Base-by-base conservation (phyloP, 257 asterid species). In the Primulina huaijiensis region DNA sequence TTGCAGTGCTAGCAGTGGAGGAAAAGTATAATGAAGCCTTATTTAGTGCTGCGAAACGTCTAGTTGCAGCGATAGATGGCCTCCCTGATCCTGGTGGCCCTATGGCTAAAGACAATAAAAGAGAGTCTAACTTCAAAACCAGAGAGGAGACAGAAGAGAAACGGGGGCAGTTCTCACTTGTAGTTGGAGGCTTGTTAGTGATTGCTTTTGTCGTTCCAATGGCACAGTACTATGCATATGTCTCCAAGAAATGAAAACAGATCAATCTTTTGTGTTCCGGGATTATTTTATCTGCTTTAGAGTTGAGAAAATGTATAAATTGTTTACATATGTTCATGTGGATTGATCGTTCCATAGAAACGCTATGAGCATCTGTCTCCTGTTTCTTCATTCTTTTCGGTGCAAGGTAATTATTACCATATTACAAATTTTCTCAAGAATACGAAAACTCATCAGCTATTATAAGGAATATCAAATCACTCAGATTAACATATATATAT, bases 51-150 rank as follows among this genome's bases (percentile, higher is more conserved):
- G 95, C 98, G 27, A 83, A 66, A 31, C 97, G 98, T 59, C 78
- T 94, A 12, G 98, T 82, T 72, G 89, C 97, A 34, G 97, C 97
- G 58, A 83, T 89, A 50, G 98, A 91, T 53, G 98, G 99, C 5
- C 98, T 94, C 69, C 98, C 99, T 7, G 99, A 91, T 72, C 88
- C 97, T 11, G 99, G 99, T 20, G 99, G 98, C 34, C 99, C 99
- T 4, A 30, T 68, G 79, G 34, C 86, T 60, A 75, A 84, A 68
- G 99, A 94, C 34, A 76, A 70, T 85, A 94, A 94, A 73, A 81
- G 96, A 80, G 99, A 94, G 72, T 89, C 99, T 9, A 94, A 91
- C 86, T 94, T 94, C 82, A 94, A 91, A 79, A 85, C 97, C 37
- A 79, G 68, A 74, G 99, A 94, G 74, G 97, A 94, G 81, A 94